Base-by-base conservation (phyloP, 495 filamentous ascomycete genomes). In the Chaetomium tenue region DNA sequence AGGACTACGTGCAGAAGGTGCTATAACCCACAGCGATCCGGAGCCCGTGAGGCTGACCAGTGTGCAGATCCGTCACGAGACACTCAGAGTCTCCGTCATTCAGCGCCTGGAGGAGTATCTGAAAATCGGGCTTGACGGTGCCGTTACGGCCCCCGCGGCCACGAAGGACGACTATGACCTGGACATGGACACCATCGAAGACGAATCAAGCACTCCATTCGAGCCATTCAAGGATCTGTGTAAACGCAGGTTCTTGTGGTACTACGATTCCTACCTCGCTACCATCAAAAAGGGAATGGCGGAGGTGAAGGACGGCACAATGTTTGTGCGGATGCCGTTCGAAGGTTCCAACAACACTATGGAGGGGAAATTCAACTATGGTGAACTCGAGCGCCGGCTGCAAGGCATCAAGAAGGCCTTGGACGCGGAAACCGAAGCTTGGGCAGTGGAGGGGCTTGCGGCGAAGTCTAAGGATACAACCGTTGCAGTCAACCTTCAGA, bases 191-290 rank as follows among this genome's bases (percentile, higher is more conserved):
- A 77, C 79, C 9, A 56, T 77, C 22, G 82, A 85, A n/a, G 79
- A 84, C 48, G 85, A 87, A 40, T 66, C 77, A 0, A 74, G 74
- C 13, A 72, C 82, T 0, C 74, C 77, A 20, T 91, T 89, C 73
- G 87, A 92, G 62, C 90, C 91, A 0, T 98, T 98, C 80, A 86
- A 86, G 61, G 95, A 98, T 68, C 78, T 95, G 11, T 90, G 88
- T 82, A 98, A 98, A 76, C 86, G 89, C 52, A 87, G 93, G 0
- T 97, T 98, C 74, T 76, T 98, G 18, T 98, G 95, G 94, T 98
- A 98, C 73, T 92, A 91, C 70, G 89, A 95, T 51, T 88, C 87
- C 15, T 98, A 98, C 73, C 77, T 93, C 25, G 75, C 81, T 11
- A 83, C 87, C 8, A 88, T 96, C 55, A 80, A 86, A 15, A 80